These are phyloP conservation scores for Marasmius fiardii DNA, from an alignment of 1,284 basidiomycete genomes.

Conservation along the genomic window DNA sequence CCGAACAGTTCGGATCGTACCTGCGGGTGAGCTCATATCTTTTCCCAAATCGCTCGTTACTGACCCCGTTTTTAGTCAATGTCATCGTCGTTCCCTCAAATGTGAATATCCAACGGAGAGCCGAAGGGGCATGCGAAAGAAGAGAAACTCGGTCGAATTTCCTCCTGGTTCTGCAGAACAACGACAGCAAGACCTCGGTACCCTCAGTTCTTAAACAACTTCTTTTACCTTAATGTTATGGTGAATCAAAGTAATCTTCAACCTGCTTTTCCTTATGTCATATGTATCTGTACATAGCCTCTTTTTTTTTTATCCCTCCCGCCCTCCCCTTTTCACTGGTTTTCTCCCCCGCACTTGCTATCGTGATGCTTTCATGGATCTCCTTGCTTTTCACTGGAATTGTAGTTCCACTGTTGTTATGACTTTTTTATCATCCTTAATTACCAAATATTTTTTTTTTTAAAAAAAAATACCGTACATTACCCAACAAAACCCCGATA, in stretches of 20 bases:
- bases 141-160: conserved; percentile 7
- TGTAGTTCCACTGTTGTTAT: background rate
- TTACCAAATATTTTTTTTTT: too few species aligned
- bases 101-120: conserved; percentile 19
- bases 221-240: background rate
- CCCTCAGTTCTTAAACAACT: background rate
- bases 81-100: conserved; percentile 16
- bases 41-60: background rate
- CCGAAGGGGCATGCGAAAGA: conserved; percentile 20
- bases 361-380: background rate
- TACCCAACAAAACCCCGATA: background rate
- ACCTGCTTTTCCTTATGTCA: background rate
- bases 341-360: background rate
- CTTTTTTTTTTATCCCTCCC: background rate
- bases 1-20: conserved; percentile 20
- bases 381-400: background rate
- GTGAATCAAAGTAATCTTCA: too few species aligned
- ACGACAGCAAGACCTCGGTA: background rate
- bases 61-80: conserved; percentile 13
- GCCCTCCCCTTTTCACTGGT: background rate
- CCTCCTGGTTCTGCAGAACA: background rate
- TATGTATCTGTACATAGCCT: background rate
- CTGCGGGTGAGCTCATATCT: conserved; percentile 22
- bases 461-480: background rate
- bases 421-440: background rate